Evolutionary conservation across 129 eudicot genomes (phyloP).

Genomic region (sunflower (Helianthus annuus)): HanXRQr2.0-SUNRISE NC_035436.2:201777299-201777798

Average conservation of each 20-base stretch:
- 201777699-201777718: slow-evolving; percentile 20
- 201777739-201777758: slow-evolving; percentile 23
- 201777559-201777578: too few species aligned
- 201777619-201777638: not conserved
- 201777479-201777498: too few species aligned
- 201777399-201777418: too few species aligned
- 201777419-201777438: too few species aligned
- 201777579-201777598: too few species aligned
- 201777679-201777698: not conserved
- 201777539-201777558: too few species aligned
- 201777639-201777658: not conserved
- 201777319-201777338: slow-evolving; percentile 33
- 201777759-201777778: slow-evolving; percentile 4
- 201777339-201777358: slow-evolving; percentile 14
- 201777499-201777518: too few species aligned
- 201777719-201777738: slow-evolving; percentile 17
- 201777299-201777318: slow-evolving; percentile 37
- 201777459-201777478: too few species aligned
- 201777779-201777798: not conserved
- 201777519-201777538: too few species aligned
- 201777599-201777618: not conserved
- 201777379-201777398: too few species aligned
- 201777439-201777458: too few species aligned
- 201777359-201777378: not conserved
- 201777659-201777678: not conserved